Percentiles rank a stretch among this genome's conserved stretches.
These are phyloP conservation scores for Argentina anserina DNA, from an alignment of 306 rosid species.

Conservation along the genomic window DNA sequence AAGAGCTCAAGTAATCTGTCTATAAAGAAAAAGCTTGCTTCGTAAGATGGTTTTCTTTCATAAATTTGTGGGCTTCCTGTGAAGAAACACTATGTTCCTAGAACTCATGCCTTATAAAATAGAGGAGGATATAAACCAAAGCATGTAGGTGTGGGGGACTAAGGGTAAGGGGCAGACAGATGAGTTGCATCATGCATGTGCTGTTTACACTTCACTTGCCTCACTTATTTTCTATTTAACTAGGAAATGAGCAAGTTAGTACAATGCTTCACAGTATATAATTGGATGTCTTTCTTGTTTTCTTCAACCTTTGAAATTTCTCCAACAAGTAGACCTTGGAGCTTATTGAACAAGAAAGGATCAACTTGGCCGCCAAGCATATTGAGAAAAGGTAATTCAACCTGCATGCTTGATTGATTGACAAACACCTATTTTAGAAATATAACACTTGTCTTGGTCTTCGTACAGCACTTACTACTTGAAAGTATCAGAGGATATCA, in stretches of 20 bases:
- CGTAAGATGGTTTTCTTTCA: slow-evolving; percentile 6
- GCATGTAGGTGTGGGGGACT: background rate
- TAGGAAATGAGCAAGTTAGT: background rate
- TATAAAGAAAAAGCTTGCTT: background rate
- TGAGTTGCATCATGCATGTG: slow-evolving; percentile 1
- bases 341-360: slow-evolving; percentile 72
- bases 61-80: too few relatives aligned
- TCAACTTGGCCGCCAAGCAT: slow-evolving; percentile 51
- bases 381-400: slow-evolving; percentile 62
- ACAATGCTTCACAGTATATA: background rate
- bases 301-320: background rate
- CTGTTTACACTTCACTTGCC: background rate
- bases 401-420: slow-evolving; percentile 14
- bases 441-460: slow-evolving; percentile 27
- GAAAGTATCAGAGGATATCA: slow-evolving; percentile 47
- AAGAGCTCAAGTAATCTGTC: background rate
- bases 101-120: too few relatives aligned
- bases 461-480: slow-evolving; percentile 53
- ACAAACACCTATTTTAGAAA: background rate
- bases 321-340: slow-evolving; percentile 53
- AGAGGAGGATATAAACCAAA: too few relatives aligned
- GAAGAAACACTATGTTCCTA: too few relatives aligned
- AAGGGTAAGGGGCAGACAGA: background rate
- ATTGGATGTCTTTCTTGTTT: slow-evolving; percentile 25
- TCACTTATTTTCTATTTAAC: background rate